Evolutionary conservation across 192 early-diverging fungal species (phyloP), one percentile per base, ranked within the genome.

Genomic region (Diversispora eburnea): DNA sequence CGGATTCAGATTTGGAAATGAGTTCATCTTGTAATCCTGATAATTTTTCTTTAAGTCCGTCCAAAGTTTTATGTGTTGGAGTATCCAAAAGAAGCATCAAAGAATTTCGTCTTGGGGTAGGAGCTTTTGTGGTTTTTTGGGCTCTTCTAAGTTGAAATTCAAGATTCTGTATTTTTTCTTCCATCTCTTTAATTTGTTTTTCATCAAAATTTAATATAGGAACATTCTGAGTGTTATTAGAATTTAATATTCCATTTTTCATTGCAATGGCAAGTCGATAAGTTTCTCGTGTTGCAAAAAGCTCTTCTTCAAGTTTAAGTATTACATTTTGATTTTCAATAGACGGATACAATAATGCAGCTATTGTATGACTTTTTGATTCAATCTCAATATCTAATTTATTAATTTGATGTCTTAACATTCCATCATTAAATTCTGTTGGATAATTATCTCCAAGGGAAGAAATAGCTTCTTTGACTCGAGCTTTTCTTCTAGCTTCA

Each of bases 351-450:
- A 73, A 73, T 19, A 73, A 15, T 42, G 72, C 46, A 39, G 72
- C 60, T 19, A 73, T 73, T 22, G 61, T 73, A 51, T 73, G 72
- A 52, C 72, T 64, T 15, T 73, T 73, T 48, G 72, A 42, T 73
- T 73, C 72, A 45, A 73, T 63, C 2, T 64, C 59, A 22, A 22
- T 49, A n/a, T 73, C 58, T 33, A 73, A 51, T 54, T 73, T 73
- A 25, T 63, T 45, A 48, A 73, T 33, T 64, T 73, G 72, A 43
- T 52, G 5, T 42, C 61, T 39, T 19, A 52, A 9, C 13, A 33
- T 43, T 64, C 49, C 72, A 42, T 64, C 72, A 33, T 62, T 62
- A 12, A 39, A 12, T 12, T n/a, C 12, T 51, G 19, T 43, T 25
- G 46, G 64, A 48, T 3, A 15, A 62, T 46, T 45, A 62, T n/a